phyloP scores from a whole-genome alignment of 345 rosid species.

The Citrus maxima region DNA sequence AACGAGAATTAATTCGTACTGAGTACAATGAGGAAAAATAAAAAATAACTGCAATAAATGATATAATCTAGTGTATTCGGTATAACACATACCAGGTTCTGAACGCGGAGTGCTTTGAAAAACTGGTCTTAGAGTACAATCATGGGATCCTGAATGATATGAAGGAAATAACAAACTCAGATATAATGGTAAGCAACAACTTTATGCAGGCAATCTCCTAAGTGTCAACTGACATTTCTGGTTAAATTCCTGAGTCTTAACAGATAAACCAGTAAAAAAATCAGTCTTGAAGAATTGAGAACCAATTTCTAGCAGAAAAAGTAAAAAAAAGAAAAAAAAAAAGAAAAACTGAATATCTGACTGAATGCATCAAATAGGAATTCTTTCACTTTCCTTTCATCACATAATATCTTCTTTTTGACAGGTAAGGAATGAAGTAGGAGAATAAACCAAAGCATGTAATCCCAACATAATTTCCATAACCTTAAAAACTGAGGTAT shows the following conservation, averaged over 20 bases:
- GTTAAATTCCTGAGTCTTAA: background rate
- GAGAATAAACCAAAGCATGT: background rate
- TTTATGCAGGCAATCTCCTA: background rate
- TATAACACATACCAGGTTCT: constrained; percentile 17
- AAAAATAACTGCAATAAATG: background rate
- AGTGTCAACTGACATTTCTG: background rate
- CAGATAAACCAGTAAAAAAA: background rate
- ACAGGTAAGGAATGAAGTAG: background rate
- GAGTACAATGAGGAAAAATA: background rate
- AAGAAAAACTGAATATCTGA: background rate
- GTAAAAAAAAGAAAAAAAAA: no score
- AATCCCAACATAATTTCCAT: background rate
- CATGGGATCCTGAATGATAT: constrained; percentile 19
- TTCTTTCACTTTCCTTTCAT: background rate
- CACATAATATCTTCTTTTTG: background rate
- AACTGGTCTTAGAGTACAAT: constrained; percentile 12
- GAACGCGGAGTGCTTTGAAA: constrained; percentile 16
- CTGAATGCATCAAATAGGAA: background rate
- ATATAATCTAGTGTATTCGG: constrained; percentile 1
- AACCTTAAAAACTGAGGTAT: background rate
- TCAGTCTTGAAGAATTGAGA: background rate
- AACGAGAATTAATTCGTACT: background rate
- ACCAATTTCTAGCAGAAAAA: background rate
- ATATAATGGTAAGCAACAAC: background rate
- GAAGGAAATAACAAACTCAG: constrained; percentile 9